These are phyloP conservation scores for Kurtzmaniella cleridarum DNA, from an alignment of 805 yeast genomes.

Conservation along the genomic window DNA sequence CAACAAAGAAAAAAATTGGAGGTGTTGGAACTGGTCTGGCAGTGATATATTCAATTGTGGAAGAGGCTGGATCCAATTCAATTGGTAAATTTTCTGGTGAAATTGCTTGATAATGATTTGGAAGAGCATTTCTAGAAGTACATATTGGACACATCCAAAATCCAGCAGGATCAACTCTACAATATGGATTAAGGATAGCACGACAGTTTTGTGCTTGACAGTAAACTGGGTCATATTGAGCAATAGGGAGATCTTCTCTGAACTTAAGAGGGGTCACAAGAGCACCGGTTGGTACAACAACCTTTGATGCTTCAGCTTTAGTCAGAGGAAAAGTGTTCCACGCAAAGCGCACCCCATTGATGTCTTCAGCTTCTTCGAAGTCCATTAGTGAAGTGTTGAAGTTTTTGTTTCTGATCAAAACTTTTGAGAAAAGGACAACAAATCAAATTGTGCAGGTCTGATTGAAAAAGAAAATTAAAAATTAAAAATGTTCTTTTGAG, in stretches of 20 bases:
- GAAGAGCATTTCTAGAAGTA: conserved; percentile 69
- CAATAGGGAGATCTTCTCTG: conserved; percentile 69
- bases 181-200: conserved; percentile 81
- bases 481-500: too few relatives aligned
- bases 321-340: conserved; percentile 82
- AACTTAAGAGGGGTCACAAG: conserved; percentile 90
- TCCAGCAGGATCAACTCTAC: conserved; percentile 70
- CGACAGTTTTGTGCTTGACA: conserved; percentile 78
- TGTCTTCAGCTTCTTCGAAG: conserved; percentile 41
- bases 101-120: conserved; percentile 74
- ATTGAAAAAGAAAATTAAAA: too few relatives aligned
- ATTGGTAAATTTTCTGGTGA: conserved; percentile 74
- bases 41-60: conserved; percentile 83
- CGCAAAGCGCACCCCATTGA: conserved; percentile 40
- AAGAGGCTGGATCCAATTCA: conserved; percentile 62
- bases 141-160: conserved; percentile 90
- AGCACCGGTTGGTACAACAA: conserved; percentile 92
- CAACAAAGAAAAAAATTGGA: conserved; percentile 79
- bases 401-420: too few relatives aligned
- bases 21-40: conserved; percentile 77
- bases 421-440: too few relatives aligned
- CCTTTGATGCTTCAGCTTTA: conserved; percentile 80
- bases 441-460: too few relatives aligned
- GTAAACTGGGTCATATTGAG: conserved; percentile 78
- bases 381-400: conserved; percentile 18